Evolutionary conservation across 192 early-diverging fungal genomes (phyloP), one percentile per base, ranked within the genome.

Genomic region (Coemansia sp.): DNA sequence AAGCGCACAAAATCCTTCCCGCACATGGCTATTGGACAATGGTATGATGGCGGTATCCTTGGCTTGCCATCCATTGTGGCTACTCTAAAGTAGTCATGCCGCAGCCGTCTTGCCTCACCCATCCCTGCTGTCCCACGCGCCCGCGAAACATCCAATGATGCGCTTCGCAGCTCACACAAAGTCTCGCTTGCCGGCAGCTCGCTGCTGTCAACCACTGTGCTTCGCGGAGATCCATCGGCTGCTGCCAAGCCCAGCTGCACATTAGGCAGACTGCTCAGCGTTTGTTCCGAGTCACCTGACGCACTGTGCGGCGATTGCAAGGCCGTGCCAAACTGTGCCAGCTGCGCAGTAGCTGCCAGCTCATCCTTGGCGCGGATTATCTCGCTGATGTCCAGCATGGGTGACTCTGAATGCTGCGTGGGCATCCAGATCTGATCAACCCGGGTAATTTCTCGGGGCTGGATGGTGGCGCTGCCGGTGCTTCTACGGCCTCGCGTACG

Each of bases 21-120:
- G 21, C 68, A 71, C 43, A 64, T 20, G 6, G 68, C 61, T 13
- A 71, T 71, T 12, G 68, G 68, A 15, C 68, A 71, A 4, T 42
- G 39, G 54, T 71, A 71, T 7, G 33, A 14, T 4, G 16, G n/a
- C 2, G 45, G 61, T 6, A 71, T 64, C 2, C 52, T 31, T 7
- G 68, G 53, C 26, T 56, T 12, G 40, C 68, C 68, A 41, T 71
- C 61, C 57, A 71, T 71, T 0, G 68, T 64, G 26, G 68, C 68
- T 15, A 64, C 68, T 13, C 52, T 61, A 31, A 71, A 71, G 39
- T 71, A 71, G 61, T 71, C 68, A 44, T 61, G 66, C 18, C 59
- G 53, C 69, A 61, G 69, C 23, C 63, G 61, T 39, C 18, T 19
- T 31, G 48, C 23, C 19, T 19, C 13, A n/a, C 54, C 64, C 43